phyloP scores from a whole-genome alignment of 768 basidiomycete species.

The Leucocoprinus birnbaumii region DNA sequence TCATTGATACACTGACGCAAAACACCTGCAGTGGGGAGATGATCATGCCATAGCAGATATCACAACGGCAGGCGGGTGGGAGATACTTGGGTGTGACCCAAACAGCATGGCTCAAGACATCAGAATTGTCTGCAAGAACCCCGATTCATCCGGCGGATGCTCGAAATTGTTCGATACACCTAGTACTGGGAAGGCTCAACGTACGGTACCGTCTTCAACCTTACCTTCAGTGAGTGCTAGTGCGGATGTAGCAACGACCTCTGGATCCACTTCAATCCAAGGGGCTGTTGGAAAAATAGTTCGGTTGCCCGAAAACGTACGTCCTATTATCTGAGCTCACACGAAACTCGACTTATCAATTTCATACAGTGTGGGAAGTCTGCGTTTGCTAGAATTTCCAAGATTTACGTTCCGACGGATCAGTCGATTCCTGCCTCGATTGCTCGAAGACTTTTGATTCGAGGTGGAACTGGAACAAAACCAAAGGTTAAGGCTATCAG shows the following conservation, averaged over 20 bases:
- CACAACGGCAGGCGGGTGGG: constrained; percentile 49
- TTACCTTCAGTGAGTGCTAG: constrained; percentile 22
- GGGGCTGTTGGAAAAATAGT: constrained; percentile 39
- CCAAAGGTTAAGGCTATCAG: constrained; percentile 16
- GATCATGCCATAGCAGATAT: constrained; percentile 37
- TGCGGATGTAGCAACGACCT: constrained; percentile 28
- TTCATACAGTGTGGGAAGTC: constrained; percentile 18
- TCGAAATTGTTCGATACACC: constrained; percentile 9
- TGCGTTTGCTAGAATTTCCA: constrained; percentile 19
- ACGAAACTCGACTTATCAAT: too few species aligned
- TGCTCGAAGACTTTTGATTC: constrained; percentile 10
- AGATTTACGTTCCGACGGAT: constrained; percentile 17
- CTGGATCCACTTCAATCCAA: too few species aligned
- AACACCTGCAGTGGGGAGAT: constrained; percentile 34
- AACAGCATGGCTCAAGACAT: constrained; percentile 40
- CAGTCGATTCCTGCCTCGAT: constrained; percentile 18
- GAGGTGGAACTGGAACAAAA: constrained; percentile 12
- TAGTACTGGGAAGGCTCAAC: constrained; percentile 5
- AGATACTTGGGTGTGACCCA: constrained; percentile 43
- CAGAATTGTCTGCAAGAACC: constrained; percentile 43
- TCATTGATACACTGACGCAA: too few species aligned
- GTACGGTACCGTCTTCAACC: constrained; percentile 35
- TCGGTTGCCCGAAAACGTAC: constrained; percentile 48
- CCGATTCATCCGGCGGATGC: constrained; percentile 8
- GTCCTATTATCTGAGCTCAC: constrained; percentile 14